Evolutionary conservation across 257 asterid species (phyloP), one percentile per base, ranked within the genome.

Genomic region (Euphrasia confusa): DNA sequence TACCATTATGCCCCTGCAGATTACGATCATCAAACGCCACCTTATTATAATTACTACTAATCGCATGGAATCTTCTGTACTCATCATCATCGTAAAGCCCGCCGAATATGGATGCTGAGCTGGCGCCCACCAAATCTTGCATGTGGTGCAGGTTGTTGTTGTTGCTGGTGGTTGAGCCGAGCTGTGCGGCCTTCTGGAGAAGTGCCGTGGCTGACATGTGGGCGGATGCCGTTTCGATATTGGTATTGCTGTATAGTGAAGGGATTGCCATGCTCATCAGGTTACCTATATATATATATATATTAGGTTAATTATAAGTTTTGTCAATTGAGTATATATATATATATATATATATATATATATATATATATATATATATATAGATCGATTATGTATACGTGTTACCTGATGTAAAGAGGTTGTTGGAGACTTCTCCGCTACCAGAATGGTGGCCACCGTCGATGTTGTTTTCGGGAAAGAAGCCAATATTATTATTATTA

Each of bases 171-270:
- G 84, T 68, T 66, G 95, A 81, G 55, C 97, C 94, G 60, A 86
- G 26, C 55, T 81, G 84, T 2, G 92, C 95, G 0, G 96, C 96
- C 64, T 86, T 82, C 17, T 89, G 96, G 50, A 89, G 95, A 4
- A 89, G 77, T 1, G 95, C 95, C 0, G 96, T 89, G 1, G 96
- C 96, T 0, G 96, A 89, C 93, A 84, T 77, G 56, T 84, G 88
- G 10, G 78, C 55, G 55, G 27, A 1, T 37, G 4, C 70, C 70
- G 60, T 13, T 68, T 24, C 72, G 82, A 50, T 57, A 21, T 21
- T 21, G 60, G 72, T 37, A 10, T 3, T 58, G 79, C 86, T 82
- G 80, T 80, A 83, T 4, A 86, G 83, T 9, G 90, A 80, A 35
- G 93, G 90, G 55, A 80, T 72, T 3, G 84, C 74, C 0, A 78